Conservation (phyloP, 2,329 filamentous ascomycete genomes). For the Pseudogymnoascus sp. region DNA sequence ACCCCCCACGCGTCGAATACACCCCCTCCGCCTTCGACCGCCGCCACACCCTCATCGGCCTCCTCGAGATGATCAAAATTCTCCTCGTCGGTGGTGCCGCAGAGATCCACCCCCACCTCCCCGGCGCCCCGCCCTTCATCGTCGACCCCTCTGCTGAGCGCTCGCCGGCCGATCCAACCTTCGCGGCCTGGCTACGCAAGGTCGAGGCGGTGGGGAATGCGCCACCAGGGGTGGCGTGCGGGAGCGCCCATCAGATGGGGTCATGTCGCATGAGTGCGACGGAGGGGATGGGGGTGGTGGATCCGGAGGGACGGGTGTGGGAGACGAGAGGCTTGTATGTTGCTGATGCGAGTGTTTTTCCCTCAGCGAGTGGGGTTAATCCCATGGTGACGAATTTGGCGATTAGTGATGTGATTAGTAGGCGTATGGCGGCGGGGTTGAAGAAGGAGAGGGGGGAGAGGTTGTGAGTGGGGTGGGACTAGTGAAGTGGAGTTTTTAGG, state of each 20-base stretch:
- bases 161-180: constrained; percentile 39
- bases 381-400: constrained; percentile 76
- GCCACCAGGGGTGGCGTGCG: constrained; percentile 47
- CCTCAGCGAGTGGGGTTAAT: constrained; percentile 70
- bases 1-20: constrained; percentile 55
- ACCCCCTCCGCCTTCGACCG: constrained; percentile 66
- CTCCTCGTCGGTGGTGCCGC: constrained; percentile 69
- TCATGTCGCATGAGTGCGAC: constrained; percentile 60
- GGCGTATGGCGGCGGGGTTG: constrained; percentile 45
- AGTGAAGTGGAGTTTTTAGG: not conserved
- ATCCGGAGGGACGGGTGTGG: constrained; percentile 56
- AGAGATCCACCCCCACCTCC: constrained; percentile 64
- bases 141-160: not conserved
- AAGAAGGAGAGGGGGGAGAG: constrained; percentile 6
- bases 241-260: constrained; percentile 80
- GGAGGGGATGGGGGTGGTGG: constrained; percentile 48
- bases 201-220: constrained; percentile 43
- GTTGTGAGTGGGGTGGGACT: not conserved
- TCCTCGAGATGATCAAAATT: constrained; percentile 67
- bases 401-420: constrained; percentile 58
- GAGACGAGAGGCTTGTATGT: constrained; percentile 59
- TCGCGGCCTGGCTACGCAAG: constrained; percentile 53
- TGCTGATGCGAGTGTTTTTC: constrained; percentile 69
- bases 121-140: constrained; percentile 56
- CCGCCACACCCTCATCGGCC: constrained; percentile 63